phyloP scores from a whole-genome alignment of 352 stramenopile genomes.

The Pythium angustatum region DNA sequence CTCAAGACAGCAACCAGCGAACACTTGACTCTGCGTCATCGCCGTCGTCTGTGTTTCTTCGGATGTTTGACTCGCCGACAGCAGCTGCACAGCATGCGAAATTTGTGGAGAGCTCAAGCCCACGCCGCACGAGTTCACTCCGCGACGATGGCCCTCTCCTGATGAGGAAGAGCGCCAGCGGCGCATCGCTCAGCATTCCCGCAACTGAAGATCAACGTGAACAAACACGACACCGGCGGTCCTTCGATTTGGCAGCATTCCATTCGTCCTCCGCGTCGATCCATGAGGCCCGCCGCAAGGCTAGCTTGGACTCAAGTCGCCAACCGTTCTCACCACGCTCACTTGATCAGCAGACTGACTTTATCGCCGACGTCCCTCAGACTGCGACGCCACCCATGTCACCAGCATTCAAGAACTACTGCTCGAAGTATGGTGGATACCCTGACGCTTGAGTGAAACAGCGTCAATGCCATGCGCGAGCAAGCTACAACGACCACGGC shows the following conservation, averaged over 20 bases:
- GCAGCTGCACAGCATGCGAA: constrained; percentile 39
- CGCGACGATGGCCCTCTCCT: constrained; percentile 5
- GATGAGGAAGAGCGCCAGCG: constrained; percentile 9
- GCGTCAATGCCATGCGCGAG: not conserved
- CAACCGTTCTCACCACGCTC: constrained; percentile 1
- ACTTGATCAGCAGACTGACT: not conserved
- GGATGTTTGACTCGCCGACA: constrained; percentile 68
- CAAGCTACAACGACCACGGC: not conserved
- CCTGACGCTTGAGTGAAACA: constrained; percentile 38
- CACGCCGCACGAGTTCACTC: not conserved
- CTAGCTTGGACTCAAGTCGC: constrained; percentile 8
- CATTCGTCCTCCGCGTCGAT: not conserved
- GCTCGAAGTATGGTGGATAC: constrained; percentile 87
- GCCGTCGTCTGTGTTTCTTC: constrained; percentile 59
- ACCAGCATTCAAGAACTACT: constrained; percentile 74
- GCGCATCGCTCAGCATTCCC: not conserved
- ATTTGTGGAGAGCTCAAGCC: constrained; percentile 16
- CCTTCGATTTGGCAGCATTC: constrained; percentile 46
- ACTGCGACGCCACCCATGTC: constrained; percentile 26
- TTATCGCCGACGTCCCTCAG: not conserved
- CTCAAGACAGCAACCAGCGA: not conserved
- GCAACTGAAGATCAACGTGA: constrained; percentile 12
- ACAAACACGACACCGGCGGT: constrained; percentile 14
- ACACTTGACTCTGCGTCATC: constrained; percentile 24
- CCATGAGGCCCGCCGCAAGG: constrained; percentile 12